Base-by-base conservation (phyloP, 495 filamentous ascomycete genomes). In the Hypoxylon fuscum region DNA sequence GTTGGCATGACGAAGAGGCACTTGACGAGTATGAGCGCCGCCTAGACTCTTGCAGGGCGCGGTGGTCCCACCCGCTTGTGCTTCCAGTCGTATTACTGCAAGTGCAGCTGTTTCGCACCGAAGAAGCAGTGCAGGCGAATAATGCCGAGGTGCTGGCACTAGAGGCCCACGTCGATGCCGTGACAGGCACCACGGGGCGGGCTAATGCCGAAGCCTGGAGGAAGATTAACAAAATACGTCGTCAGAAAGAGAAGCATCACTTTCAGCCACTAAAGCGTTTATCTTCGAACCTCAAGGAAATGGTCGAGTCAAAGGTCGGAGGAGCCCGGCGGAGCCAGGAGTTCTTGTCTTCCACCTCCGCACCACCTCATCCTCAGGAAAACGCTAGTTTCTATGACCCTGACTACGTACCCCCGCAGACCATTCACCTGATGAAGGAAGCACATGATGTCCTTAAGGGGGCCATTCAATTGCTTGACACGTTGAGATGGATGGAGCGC, bases 401-500 rank as follows among this genome's bases (percentile, higher is more conserved):
- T 12, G 65, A 71, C 12, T 71, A 71, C 20, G 65, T 71, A 9
- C 65, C 68, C 8, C 68, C 68, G n/a, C 60, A 69, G 44, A 72
- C 69, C 0, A 72, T 69, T 10, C 55, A 72, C 27, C 48, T 74
- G 3, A 74, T 74, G 72, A 74, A 74, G 37, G 67, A 71, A 37
- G 72, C 70, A 0, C 70, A 74, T 27, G 72, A 74, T 11, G 68
- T 70, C 1, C 56, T 74, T 10, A 72, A 72, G 37, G 59, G 64
- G 5, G 64, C 69, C 2, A 71, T 74, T 18, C 65, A 69, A 35
- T 25, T 74, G 12, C 54, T 74, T 6, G 68, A 74, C 18, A 74
- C 72, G 14, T 50, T 74, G 5, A 50, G 65, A 21, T 74, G 72
- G 72, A 74, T 74, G 70, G 72, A 74, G 23, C 69, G 72, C n/a